Conservation (phyloP, 441 rosid species). For the Erysimum pusillum region DNA sequence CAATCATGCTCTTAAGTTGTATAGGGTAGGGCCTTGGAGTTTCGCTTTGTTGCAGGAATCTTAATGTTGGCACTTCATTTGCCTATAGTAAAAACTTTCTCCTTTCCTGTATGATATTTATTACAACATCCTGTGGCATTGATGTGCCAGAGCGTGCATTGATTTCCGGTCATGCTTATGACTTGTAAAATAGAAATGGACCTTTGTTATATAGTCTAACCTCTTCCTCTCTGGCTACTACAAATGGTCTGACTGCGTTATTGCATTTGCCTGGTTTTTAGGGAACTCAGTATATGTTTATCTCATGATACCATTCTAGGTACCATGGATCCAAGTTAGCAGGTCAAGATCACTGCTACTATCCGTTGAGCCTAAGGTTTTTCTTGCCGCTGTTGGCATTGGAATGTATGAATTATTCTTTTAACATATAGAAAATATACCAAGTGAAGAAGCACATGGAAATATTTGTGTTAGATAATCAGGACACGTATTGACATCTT, state of each 20-base stretch:
- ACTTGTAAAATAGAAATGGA: not conserved
- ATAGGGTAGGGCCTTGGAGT: not conserved
- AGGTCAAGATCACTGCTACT: slow-evolving; percentile 86
- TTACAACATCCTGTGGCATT: slow-evolving; percentile 1
- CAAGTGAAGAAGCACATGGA: slow-evolving; percentile 17
- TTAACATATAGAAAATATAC: not conserved
- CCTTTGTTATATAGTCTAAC: not conserved
- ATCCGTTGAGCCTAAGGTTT: slow-evolving; percentile 76
- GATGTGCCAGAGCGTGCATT: not conserved
- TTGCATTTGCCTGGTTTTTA: slow-evolving; percentile 13
- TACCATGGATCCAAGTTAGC: slow-evolving; percentile 97
- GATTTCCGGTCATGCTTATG: slow-evolving; percentile 7
- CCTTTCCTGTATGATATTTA: not conserved
- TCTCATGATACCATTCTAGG: slow-evolving; percentile 58
- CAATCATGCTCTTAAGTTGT: not conserved
- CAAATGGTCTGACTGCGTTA: slow-evolving; percentile 13
- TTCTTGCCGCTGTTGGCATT: slow-evolving; percentile 80
- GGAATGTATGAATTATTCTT: slow-evolving; percentile 70
- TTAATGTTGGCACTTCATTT: slow-evolving; percentile 11
- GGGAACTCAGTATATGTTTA: slow-evolving; percentile 24
- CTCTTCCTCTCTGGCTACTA: not conserved
- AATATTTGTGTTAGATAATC: not conserved
- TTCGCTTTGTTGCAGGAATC: not conserved
- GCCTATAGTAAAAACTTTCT: not conserved
- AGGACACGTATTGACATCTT: slow-evolving; percentile 14